A percentile compares a stretch with the other conserved stretches of the same genome.
These are phyloP conservation scores for Actinomortierella wolfii DNA, from an alignment of 371 early-diverging fungal genomes.

Conservation along the genomic window DNA sequence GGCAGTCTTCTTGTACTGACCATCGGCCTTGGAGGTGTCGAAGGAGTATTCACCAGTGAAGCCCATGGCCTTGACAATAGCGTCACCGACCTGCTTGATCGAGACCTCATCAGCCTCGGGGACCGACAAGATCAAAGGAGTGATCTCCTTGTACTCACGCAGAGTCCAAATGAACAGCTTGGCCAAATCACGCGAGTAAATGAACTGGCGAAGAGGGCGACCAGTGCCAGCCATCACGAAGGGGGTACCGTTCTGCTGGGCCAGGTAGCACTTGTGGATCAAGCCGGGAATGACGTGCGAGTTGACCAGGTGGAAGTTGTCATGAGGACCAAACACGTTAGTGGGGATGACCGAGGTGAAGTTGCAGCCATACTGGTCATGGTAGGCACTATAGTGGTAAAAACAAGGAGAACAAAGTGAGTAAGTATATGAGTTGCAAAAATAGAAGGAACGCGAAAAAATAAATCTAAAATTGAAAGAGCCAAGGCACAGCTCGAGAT, in stretches of 20 bases:
- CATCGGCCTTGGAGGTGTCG: conserved; percentile 81
- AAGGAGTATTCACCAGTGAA: conserved; percentile 72
- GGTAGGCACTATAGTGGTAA: conserved; percentile 61
- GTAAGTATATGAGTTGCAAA: not conserved
- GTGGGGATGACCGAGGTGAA: conserved; percentile 89
- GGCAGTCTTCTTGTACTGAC: conserved; percentile 89
- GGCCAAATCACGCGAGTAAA: conserved; percentile 85
- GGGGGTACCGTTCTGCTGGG: conserved; percentile 75
- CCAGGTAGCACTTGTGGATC: conserved; percentile 86
- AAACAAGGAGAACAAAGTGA: not conserved
- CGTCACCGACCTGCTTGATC: conserved; percentile 81
- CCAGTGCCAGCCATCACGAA: conserved; percentile 83
- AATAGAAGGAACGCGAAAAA: not conserved
- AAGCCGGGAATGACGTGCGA: conserved; percentile 87
- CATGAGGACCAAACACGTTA: conserved; percentile 87
- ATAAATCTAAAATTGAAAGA: not conserved
- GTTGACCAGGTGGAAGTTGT: conserved; percentile 83
- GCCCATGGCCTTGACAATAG: conserved; percentile 72
- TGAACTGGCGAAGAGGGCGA: conserved; percentile 87
- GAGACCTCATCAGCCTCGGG: conserved; percentile 83
- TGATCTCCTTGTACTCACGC: conserved; percentile 79
- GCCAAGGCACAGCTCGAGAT: not conserved
- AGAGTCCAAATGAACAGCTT: conserved; percentile 84
- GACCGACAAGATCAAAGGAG: conserved; percentile 84
- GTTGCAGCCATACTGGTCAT: conserved; percentile 81